Percentiles rank a stretch among this genome's conserved stretches.
These are phyloP conservation scores for Crithidia bombi DNA, from an alignment of 208 protist species.

Conservation along the genomic window DNA sequence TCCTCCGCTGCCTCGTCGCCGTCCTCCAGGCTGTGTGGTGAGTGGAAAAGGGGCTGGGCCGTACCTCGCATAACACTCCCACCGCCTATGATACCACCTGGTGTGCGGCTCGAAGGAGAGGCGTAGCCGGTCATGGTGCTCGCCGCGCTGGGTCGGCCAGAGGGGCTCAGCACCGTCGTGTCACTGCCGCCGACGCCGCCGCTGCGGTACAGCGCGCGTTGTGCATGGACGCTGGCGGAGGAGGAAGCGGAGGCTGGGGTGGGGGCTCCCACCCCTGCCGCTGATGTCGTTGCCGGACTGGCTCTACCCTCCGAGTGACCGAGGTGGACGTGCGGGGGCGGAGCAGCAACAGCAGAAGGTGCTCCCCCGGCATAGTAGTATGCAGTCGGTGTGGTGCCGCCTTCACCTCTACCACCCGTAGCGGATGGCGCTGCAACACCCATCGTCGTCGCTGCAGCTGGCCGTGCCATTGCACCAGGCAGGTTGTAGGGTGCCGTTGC, in stretches of 20 bases:
- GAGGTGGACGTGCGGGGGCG: slow-evolving; percentile 26
- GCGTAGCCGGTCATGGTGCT: slow-evolving; percentile 11
- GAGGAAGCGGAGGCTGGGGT: slow-evolving; percentile 2
- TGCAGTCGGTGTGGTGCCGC: neutral
- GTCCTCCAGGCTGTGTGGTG: neutral
- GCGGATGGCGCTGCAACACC: neutral
- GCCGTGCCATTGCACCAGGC: slow-evolving; percentile 1
- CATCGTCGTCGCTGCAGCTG: neutral
- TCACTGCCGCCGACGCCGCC: neutral
- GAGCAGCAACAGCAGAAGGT: no score
- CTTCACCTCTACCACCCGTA: neutral
- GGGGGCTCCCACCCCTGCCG: neutral
- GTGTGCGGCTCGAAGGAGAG: neutral
- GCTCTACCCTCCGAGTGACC: slow-evolving; percentile 11
- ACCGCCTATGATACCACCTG: neutral
- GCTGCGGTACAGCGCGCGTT: slow-evolving; percentile 15
- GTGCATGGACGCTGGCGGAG: slow-evolving; percentile 5
- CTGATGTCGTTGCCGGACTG: neutral
- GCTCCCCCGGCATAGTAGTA: neutral
- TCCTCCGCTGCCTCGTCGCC: neutral
- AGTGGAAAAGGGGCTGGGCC: slow-evolving; percentile 8
- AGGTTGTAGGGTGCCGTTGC: neutral
- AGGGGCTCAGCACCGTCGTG: slow-evolving; percentile 6
- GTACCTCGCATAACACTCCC: neutral
- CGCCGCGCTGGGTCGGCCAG: neutral